Base-by-base conservation (phyloP, 1,139 yeast genomes). In the Suhomyces bolitotheri region DNA sequence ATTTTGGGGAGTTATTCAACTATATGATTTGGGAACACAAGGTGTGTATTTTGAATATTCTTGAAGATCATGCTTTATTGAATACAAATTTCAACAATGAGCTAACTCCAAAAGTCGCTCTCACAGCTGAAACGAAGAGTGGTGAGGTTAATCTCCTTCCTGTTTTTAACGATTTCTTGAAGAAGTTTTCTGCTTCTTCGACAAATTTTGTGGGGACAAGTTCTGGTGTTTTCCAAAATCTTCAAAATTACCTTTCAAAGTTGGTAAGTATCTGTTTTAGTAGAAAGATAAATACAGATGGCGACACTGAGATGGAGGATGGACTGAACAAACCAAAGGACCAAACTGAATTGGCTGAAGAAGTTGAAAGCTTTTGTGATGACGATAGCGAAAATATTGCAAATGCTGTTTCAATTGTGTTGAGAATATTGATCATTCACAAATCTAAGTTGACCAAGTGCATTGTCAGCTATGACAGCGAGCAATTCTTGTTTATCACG, bases 351-450 rank as follows among this genome's bases (percentile, higher is more conserved):
- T n/a, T 11, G 5, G 34, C 19, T 7, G 15, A 19, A 3, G 20
- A 17, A 6, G 20, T 17, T 17, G 20, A 8, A 17, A 17, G 20
- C 8, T n/a, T n/a, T n/a, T n/a, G n/a, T n/a, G n/a, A n/a, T n/a
- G n/a, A n/a, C n/a, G 19, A 17, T 4, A 9, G 16, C 10, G 27
- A n/a, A 16, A 23, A 25, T n/a, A 26, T 34, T 16, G 24, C 35
- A 7, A 31, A 50, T 31, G 36, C 58, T 1, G 54, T 66, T 5
- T 60, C 73, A 3, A 62, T 80, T 21, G 67, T 78, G 42, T 64
- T 80, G 38, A 67, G 82, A 44, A 75, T 82, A 8, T 58, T 82
- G 21, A 73, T 82, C 44, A 77, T 82, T 37, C 87, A 82, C 51
- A 76, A 75, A 49, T 54, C 61, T 4, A 55, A 66, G 1, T 49